Base-by-base conservation (phyloP, 1,284 basidiomycete species). In the Pterulicium gracile region DNA sequence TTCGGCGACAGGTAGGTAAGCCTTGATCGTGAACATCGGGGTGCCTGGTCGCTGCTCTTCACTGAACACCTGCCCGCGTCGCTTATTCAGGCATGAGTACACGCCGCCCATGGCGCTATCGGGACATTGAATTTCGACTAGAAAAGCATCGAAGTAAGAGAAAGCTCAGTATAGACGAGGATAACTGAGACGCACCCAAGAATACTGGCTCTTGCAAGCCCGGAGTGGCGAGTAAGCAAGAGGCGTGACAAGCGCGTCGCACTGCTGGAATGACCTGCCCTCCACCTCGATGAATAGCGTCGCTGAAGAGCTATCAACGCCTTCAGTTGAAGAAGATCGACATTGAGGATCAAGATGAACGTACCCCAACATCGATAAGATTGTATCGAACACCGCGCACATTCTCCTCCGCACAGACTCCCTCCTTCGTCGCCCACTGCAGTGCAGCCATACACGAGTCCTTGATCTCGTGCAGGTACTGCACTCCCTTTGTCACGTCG, bases 1-100 rank as follows among this genome's bases (percentile, higher is more conserved):
- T 72, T 98, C 95, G 67, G 77, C 73, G 68, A 98, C 93, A 62
- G 95, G 95, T 46, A 98, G 76, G 77, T 94, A 96, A 27, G 94
- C 94, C 81, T 98, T 98, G 71, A 98, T 88, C 49, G 91, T 98
- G 81, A 95, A 97, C 93, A 98, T 97, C 52, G 96, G 96, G 19
- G 95, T 98, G 73, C 96, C 95, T 5, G 85, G 74, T 61, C 95
- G 77, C 71, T 98, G 95, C 71, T 98, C 95, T 70, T 98, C 90
- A 56, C 84, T 88, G 80, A 95, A 94, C 56, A 98, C 96, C 65
- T 96, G 92, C 52, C 95, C 96, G 80, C 96, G 91, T 65, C 95
- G 90, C 75, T 87, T 92, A 84, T 97, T 98, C 69, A 98, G 72
- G 51, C 76, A 77, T 56, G 69, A 76, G 84, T 98, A 98, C 72